Percentiles rank a stretch among this genome's conserved stretches.
Evolutionary conservation across 768 basidiomycete species (phyloP).

Genomic region (Tricholoma sp.): DNA sequence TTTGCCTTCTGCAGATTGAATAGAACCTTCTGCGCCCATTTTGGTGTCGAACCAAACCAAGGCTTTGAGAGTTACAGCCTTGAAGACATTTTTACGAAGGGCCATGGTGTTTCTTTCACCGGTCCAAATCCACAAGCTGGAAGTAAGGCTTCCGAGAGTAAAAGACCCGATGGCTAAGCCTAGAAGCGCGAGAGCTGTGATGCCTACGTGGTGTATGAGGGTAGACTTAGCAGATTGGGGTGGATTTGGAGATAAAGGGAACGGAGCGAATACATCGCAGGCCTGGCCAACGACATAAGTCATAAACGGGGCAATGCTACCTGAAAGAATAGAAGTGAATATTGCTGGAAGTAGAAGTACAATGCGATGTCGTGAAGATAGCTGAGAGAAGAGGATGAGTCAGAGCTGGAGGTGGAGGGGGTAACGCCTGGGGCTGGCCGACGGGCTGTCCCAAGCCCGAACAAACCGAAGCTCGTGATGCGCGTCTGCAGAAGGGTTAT

Average conservation of each 20-base stretch:
- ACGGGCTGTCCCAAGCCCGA: too few relatives aligned
- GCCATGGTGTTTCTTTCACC: conserved; percentile 76
- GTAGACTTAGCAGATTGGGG: conserved; percentile 37
- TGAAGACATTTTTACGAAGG: conserved; percentile 65
- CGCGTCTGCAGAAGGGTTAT: too few relatives aligned
- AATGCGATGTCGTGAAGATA: conserved; percentile 51
- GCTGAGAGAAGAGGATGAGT: conserved; percentile 66
- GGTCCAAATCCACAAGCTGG: conserved; percentile 80
- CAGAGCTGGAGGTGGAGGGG: too few relatives aligned
- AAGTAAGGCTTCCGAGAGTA: conserved; percentile 67
- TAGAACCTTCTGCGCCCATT: conserved; percentile 50
- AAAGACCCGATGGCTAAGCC: conserved; percentile 64
- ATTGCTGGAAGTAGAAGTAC: conserved; percentile 62
- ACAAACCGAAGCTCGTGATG: too few relatives aligned
- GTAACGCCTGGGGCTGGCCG: too few relatives aligned
- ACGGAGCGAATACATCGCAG: conserved; percentile 71
- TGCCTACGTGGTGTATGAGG: conserved; percentile 37
- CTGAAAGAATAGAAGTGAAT: conserved; percentile 54
- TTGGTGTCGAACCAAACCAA: conserved; percentile 92
- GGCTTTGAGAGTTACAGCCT: conserved; percentile 58
- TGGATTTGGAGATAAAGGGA: conserved; percentile 27
- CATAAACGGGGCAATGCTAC: conserved; percentile 83
- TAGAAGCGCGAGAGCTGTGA: conserved; percentile 59
- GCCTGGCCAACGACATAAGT: conserved; percentile 74
- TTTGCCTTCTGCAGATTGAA: background rate